These are phyloP conservation scores for Phytophthora parvispora DNA, from an alignment of 352 stramenopile genomes.

Conservation along the genomic window DNA sequence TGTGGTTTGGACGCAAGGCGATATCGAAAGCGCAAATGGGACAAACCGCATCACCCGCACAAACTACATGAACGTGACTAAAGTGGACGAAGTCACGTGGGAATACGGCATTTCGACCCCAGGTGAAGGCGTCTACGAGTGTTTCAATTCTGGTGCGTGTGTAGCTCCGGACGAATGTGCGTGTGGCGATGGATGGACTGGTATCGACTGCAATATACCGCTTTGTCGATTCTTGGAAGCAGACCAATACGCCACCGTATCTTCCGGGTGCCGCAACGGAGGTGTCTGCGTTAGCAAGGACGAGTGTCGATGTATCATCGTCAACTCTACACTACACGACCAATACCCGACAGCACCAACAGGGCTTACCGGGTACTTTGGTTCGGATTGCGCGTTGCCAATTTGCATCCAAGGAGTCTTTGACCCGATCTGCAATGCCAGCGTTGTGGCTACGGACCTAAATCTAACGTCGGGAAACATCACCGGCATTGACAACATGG, in stretches of 20 bases:
- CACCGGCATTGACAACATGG: constrained; percentile 38
- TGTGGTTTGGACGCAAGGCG: constrained; percentile 92
- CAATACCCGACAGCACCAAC: constrained; percentile 75
- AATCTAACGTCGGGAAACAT: constrained; percentile 33
- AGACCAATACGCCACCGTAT: constrained; percentile 62
- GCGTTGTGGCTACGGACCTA: constrained; percentile 47
- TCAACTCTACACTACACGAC: constrained; percentile 87
- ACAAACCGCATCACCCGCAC: constrained; percentile 73
- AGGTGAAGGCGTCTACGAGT: constrained; percentile 97
- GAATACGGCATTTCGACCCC: constrained; percentile 53
- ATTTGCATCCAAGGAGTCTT: constrained; percentile 97
- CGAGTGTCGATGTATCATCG: constrained; percentile 92
- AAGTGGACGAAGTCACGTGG: constrained; percentile 81
- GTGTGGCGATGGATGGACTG: constrained; percentile 93
- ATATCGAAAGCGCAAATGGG: constrained; percentile 80
- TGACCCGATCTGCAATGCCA: constrained; percentile 90
- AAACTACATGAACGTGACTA: constrained; percentile 96
- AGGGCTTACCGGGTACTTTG: constrained; percentile 94
- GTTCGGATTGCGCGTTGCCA: constrained; percentile 95
- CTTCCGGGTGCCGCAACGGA: constrained; percentile 91
- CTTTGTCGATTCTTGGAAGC: constrained; percentile 90
- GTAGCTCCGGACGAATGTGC: constrained; percentile 93
- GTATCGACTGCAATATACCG: constrained; percentile 96
- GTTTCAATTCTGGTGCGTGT: constrained; percentile 95
- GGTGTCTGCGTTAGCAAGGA: constrained; percentile 96